phyloP scores from a whole-genome alignment of 1,139 yeast genomes.

The Arxiozyma slooffiae region DNA sequence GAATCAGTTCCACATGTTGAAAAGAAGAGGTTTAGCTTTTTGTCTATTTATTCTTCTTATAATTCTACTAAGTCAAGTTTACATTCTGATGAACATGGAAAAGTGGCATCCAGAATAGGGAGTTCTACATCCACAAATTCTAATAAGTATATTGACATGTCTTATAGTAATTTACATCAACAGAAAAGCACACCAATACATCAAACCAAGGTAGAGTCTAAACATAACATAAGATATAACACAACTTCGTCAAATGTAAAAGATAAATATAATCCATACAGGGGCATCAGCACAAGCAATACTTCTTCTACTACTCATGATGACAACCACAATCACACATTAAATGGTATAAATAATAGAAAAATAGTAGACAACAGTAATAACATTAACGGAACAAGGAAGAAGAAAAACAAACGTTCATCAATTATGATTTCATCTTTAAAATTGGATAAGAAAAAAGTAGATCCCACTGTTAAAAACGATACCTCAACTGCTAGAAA shows the following conservation, averaged over 20 bases:
- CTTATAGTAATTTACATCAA: background rate
- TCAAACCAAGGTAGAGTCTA: background rate
- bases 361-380: conserved; percentile 33
- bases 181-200: background rate
- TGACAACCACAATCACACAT: background rate
- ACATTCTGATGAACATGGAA: background rate
- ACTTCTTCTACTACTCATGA: background rate
- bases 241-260: background rate
- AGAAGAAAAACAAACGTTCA: conserved; percentile 11
- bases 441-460: conserved; percentile 1
- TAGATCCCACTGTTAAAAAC: background rate
- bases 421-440: conserved; percentile 16
- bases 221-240: background rate
- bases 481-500: conserved; percentile 28
- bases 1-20: background rate
- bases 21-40: conserved; percentile 18
- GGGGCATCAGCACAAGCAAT: background rate
- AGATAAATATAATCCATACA: background rate
- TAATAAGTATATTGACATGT: background rate
- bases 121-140: background rate
- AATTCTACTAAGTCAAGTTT: conserved; percentile 19
- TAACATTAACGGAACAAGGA: background rate
- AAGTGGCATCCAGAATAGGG: background rate
- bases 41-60: conserved; percentile 24
- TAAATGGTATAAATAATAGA: background rate